These are phyloP conservation scores for Verbena officinalis DNA, from an alignment of 257 asterid species.

Conservation along the genomic window DNA sequence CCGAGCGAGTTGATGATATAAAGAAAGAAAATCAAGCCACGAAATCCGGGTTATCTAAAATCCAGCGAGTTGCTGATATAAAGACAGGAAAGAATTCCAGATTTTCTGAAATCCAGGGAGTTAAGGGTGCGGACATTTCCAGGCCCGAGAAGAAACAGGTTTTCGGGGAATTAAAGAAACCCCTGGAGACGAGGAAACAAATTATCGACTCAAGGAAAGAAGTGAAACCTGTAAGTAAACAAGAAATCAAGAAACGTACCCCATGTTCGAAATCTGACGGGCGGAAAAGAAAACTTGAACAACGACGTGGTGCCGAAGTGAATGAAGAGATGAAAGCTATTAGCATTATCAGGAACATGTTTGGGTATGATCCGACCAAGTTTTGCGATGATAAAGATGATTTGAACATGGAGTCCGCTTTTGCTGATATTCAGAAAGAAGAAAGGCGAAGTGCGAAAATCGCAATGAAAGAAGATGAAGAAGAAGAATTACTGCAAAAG, in stretches of 20 bases:
- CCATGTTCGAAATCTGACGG: background rate
- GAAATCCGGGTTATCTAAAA: no score
- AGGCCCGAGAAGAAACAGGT: no score
- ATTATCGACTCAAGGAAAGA: no score
- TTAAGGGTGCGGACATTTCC: no score
- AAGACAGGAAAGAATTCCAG: no score
- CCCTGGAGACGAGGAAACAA: no score
- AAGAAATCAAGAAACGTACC: background rate
- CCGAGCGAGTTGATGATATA: background rate
- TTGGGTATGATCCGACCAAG: background rate
- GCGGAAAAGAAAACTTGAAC: background rate
- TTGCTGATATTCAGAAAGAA: constrained; percentile 18
- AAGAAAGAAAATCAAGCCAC: no score
- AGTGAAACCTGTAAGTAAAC: background rate
- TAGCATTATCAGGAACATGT: background rate
- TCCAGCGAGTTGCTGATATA: no score
- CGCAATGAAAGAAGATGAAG: background rate
- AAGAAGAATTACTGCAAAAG: background rate
- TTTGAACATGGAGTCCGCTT: background rate
- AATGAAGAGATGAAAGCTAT: background rate
- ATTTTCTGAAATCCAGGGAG: no score
- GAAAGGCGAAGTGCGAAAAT: constrained; percentile 18
- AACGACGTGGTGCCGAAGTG: background rate
- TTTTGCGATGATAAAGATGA: constrained; percentile 1
- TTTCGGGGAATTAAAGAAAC: no score